A percentile compares a stretch with the other conserved stretches of the same genome.
phyloP scores from a whole-genome alignment of 768 basidiomycete species.

The Boletus insuetus region DNA sequence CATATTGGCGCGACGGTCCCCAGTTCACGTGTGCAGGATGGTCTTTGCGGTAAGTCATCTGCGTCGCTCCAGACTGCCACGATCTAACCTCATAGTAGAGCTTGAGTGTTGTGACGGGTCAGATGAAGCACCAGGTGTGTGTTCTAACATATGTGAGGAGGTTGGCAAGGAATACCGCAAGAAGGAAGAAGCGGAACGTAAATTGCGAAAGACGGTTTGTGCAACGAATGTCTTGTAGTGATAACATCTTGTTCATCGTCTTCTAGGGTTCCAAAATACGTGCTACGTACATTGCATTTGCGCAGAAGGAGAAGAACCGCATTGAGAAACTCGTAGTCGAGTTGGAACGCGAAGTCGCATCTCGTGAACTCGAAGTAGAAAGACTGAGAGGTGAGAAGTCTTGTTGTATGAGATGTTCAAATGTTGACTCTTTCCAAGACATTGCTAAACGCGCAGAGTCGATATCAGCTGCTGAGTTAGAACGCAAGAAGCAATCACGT shows the following conservation, averaged over 20 bases:
- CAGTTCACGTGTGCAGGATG: constrained; percentile 85
- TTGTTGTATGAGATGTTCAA: neutral
- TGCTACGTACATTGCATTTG: constrained; percentile 80
- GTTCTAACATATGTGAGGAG: constrained; percentile 72
- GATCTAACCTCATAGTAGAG: constrained; percentile 48
- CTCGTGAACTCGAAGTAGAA: constrained; percentile 68
- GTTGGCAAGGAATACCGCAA: constrained; percentile 69
- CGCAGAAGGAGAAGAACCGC: constrained; percentile 85
- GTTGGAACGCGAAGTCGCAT: constrained; percentile 55
- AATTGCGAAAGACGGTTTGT: constrained; percentile 76
- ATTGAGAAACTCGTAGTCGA: constrained; percentile 63
- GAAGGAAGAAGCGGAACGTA: constrained; percentile 68
- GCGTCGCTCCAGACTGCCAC: neutral
- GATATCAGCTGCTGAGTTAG: constrained; percentile 74
- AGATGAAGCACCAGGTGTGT: constrained; percentile 82
- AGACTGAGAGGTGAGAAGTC: constrained; percentile 60
- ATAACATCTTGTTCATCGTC: neutral
- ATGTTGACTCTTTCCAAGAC: constrained; percentile 42
- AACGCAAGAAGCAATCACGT: constrained; percentile 87
- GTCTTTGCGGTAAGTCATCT: constrained; percentile 75
- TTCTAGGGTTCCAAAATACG: constrained; percentile 88
- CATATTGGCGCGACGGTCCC: constrained; percentile 81
- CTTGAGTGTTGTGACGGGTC: constrained; percentile 94
- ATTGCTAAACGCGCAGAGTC: constrained; percentile 77
- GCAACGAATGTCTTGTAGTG: neutral